These are phyloP conservation scores for Dictyostelium firmibasis DNA, from an alignment of 78 protist species.

Conservation along the genomic window DNA sequence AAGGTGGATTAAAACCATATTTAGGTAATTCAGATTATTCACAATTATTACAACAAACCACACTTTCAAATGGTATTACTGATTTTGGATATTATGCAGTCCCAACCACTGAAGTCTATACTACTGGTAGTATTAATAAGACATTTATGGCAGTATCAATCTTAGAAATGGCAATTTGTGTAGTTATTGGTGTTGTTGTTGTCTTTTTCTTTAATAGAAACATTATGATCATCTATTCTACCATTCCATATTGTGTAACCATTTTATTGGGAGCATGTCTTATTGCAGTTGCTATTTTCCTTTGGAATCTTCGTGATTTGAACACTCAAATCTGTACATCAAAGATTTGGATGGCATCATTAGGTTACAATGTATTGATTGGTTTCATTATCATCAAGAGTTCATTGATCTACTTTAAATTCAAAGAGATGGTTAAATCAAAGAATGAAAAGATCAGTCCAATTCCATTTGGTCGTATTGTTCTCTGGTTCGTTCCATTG, in stretches of 20 bases:
- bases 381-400: constrained; percentile 61
- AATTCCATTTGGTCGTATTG: neutral
- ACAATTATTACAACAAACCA: neutral
- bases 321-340: constrained; percentile 12
- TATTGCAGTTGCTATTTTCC: constrained; percentile 9
- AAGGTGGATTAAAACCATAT: neutral
- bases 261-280: constrained; percentile 28
- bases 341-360: constrained; percentile 56
- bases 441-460: constrained; percentile 33
- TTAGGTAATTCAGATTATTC: neutral
- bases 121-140: neutral
- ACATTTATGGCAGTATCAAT: constrained; percentile 23
- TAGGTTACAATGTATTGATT: constrained; percentile 48
- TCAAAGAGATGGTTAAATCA: neutral
- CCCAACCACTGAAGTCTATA: constrained; percentile 55
- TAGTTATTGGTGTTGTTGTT: neutral
- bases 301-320: constrained; percentile 17
- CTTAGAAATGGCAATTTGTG: constrained; percentile 16
- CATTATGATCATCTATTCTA: constrained; percentile 22
- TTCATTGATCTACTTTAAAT: constrained; percentile 46
- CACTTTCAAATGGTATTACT: neutral
- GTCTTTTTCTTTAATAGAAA: constrained; percentile 10
- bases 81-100: constrained; percentile 38
- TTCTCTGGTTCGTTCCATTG: constrained; percentile 4
- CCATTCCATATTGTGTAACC: constrained; percentile 33